Conservation (phyloP, 1,284 basidiomycete species). For the Cutaneotrichosporon sp. region DNA sequence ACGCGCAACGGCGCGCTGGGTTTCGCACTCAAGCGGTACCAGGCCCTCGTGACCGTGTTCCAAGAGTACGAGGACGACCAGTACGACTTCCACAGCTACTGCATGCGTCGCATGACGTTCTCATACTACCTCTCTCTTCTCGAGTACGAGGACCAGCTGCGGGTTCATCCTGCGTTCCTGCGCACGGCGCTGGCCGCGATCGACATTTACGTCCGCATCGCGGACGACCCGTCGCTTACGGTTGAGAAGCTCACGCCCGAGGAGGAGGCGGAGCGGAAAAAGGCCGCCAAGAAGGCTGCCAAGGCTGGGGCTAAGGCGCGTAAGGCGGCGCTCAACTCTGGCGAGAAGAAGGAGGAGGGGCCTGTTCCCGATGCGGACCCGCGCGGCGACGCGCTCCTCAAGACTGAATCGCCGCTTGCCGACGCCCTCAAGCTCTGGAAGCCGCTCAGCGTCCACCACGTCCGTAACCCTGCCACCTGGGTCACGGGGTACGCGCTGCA, state of each 20-base stretch:
- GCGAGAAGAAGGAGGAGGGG: constrained; percentile 69
- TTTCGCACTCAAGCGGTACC: constrained; percentile 83
- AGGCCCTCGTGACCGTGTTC: constrained; percentile 71
- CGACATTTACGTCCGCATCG: constrained; percentile 71
- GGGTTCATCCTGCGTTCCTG: constrained; percentile 73
- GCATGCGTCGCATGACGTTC: constrained; percentile 83
- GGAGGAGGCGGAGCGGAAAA: constrained; percentile 57
- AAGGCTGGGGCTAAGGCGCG: constrained; percentile 87
- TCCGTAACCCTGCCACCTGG: constrained; percentile 68
- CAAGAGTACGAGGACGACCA: constrained; percentile 92
- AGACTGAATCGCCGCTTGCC: constrained; percentile 68
- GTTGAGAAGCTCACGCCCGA: constrained; percentile 45
- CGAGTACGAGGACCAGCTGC: constrained; percentile 76
- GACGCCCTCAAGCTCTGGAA: constrained; percentile 70
- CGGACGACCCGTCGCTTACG: constrained; percentile 70
- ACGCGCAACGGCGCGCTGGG: constrained; percentile 66
- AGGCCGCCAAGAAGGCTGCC: constrained; percentile 79
- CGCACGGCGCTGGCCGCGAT: constrained; percentile 70
- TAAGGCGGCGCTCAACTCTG: constrained; percentile 59
- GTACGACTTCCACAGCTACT: constrained; percentile 97
- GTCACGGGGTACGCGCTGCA: constrained; percentile 76
- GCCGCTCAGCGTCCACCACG: constrained; percentile 63
- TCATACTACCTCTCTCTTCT: constrained; percentile 78
- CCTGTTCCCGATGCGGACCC: constrained; percentile 73
- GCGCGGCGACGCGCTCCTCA: constrained; percentile 69